Evolutionary conservation across 257 asterid species (phyloP).

Genomic region (Solanum chilense): DNA sequence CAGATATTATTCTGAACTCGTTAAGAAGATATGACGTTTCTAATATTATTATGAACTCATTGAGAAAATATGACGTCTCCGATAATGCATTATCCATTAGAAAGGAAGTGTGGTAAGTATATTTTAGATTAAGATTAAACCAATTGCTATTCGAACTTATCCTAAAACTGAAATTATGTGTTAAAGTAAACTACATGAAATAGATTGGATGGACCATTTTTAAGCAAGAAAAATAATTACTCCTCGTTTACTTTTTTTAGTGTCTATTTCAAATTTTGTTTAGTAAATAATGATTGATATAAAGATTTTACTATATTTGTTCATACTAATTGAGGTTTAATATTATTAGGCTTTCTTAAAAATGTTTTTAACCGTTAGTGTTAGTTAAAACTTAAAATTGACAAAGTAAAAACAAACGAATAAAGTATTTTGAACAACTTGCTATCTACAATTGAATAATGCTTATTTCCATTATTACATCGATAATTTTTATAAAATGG

Average conservation of each 20-base stretch:
- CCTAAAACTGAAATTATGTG: not conserved
- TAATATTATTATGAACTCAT: not conserved
- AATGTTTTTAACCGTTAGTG: too few relatives aligned
- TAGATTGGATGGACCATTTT: not conserved
- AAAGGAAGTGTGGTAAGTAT: not conserved
- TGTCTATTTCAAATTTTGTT: too few relatives aligned
- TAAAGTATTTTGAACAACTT: not conserved
- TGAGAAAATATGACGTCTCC: not conserved
- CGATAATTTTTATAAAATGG: not conserved
- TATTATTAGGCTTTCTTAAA: too few relatives aligned
- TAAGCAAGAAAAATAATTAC: not conserved
- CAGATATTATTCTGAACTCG: not conserved
- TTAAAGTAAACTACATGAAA: not conserved
- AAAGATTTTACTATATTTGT: too few relatives aligned
- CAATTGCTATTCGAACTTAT: not conserved
- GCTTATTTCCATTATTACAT: not conserved
- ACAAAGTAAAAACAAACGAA: too few relatives aligned
- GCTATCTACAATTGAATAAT: not conserved
- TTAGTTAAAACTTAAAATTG: not conserved
- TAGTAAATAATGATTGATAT: too few relatives aligned
- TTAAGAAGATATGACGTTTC: not conserved
- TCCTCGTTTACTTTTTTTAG: too few relatives aligned
- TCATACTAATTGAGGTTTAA: not conserved
- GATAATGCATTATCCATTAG: not conserved
- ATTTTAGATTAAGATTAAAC: not conserved